Evolutionary conservation across 1,139 yeast genomes (phyloP).

Genomic region (Pichia sp.): DNA sequence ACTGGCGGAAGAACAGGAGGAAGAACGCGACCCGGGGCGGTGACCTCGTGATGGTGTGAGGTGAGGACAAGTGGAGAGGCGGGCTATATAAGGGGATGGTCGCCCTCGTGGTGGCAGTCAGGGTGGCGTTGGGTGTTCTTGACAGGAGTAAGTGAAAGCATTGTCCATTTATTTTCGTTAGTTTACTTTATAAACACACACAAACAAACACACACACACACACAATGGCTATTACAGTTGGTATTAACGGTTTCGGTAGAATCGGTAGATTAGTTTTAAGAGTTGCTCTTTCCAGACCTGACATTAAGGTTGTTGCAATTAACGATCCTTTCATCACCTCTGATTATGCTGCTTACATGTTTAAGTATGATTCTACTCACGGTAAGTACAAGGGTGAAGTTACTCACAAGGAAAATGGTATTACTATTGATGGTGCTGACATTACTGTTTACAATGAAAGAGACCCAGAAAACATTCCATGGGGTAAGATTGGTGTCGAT

Average conservation of each 20-base stretch:
- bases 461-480: slow-evolving; percentile 78
- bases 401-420: slow-evolving; percentile 47
- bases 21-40: slow-evolving; percentile 2
- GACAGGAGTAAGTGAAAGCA: too few species aligned
- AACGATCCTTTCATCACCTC: slow-evolving; percentile 81
- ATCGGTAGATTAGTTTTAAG: slow-evolving; percentile 78
- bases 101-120: too few species aligned
- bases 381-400: slow-evolving; percentile 71
- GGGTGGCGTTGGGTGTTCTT: too few species aligned
- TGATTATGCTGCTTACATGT: slow-evolving; percentile 83
- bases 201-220: slow-evolving; percentile 4
- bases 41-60: not conserved
- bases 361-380: slow-evolving; percentile 86
- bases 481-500: slow-evolving; percentile 75
- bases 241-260: slow-evolving; percentile 91
- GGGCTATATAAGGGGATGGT: too few species aligned
- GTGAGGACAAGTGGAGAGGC: too few species aligned
- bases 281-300: slow-evolving; percentile 65
- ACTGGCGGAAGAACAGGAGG: not conserved
- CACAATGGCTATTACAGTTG: slow-evolving; percentile 49
- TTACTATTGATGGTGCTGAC: slow-evolving; percentile 61
- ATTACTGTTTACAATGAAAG: slow-evolving; percentile 71
- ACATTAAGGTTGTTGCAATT: slow-evolving; percentile 71
- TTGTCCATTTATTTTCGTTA: too few species aligned
- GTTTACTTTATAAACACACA: slow-evolving; percentile 1